Conservation (phyloP, 768 basidiomycete genomes). For the Calocybe indica region DNA sequence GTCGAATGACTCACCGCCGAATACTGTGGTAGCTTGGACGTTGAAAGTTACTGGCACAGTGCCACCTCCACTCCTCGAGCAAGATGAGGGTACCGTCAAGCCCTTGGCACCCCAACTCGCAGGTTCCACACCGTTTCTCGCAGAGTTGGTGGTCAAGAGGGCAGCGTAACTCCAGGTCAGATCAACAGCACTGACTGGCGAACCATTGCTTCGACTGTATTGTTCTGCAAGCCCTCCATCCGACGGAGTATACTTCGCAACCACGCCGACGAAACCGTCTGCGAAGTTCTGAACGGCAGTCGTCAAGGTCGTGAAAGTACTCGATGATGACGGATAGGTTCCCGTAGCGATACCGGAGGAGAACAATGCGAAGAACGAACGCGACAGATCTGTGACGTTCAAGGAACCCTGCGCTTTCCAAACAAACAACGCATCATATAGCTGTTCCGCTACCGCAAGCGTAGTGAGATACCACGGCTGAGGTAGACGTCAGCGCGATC, state of each 20-base stretch:
- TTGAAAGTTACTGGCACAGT: conserved; percentile 57
- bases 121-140: conserved; percentile 40
- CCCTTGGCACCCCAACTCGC: conserved; percentile 64
- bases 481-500: neutral
- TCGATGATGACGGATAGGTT: conserved; percentile 40
- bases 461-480: conserved; percentile 79
- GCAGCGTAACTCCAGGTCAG: conserved; percentile 78
- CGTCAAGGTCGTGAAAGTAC: conserved; percentile 44
- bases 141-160: conserved; percentile 52
- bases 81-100: conserved; percentile 41
- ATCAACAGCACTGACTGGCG: conserved; percentile 53
- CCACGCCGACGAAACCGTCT: conserved; percentile 56
- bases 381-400: conserved; percentile 52
- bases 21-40: conserved; percentile 52
- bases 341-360: conserved; percentile 39
- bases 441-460: conserved; percentile 67
- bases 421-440: conserved; percentile 64
- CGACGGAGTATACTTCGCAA: conserved; percentile 58
- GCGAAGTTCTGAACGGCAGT: conserved; percentile 48
- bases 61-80: conserved; percentile 23
- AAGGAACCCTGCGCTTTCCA: conserved; percentile 52
- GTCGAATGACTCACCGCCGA: conserved; percentile 41
- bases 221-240: conserved; percentile 61
- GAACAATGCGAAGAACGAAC: conserved; percentile 66
- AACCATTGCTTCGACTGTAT: conserved; percentile 42